phyloP scores from a whole-genome alignment of 495 filamentous ascomycete species.

The Xylaria nigripes region DNA sequence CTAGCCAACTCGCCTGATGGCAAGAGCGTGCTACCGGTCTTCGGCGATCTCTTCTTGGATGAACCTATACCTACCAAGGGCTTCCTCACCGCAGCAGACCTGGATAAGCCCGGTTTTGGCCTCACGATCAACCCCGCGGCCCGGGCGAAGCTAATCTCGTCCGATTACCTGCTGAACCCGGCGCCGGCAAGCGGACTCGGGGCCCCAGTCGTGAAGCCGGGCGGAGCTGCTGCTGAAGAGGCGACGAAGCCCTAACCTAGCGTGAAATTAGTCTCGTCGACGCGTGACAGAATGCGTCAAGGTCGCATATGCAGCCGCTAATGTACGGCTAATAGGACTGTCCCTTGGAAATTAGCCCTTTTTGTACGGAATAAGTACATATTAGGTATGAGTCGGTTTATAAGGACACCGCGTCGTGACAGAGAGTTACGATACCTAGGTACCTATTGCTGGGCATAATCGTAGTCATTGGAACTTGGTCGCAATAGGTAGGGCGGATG shows the following conservation, averaged over 20 bases:
- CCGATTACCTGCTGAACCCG: conserved; percentile 59
- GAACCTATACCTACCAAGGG: conserved; percentile 82
- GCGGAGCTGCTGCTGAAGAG: not conserved
- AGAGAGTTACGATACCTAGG: too few relatives aligned
- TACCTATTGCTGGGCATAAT: too few relatives aligned
- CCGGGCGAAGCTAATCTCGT: conserved; percentile 60
- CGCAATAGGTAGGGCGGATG: too few relatives aligned
- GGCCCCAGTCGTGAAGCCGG: conserved; percentile 10
- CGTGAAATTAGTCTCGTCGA: too few relatives aligned
- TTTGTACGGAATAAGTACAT: too few relatives aligned
- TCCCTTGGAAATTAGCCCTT: too few relatives aligned
- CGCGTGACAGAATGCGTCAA: too few relatives aligned
- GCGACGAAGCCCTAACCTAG: not conserved
- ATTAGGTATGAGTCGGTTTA: too few relatives aligned
- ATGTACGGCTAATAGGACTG: too few relatives aligned
- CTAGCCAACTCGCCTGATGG: conserved; percentile 86
- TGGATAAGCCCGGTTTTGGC: conserved; percentile 89
- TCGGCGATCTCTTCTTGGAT: conserved; percentile 83
- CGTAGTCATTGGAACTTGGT: too few relatives aligned
- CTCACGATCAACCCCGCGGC: conserved; percentile 75
- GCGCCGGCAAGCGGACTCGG: conserved; percentile 55
- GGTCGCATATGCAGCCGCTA: too few relatives aligned
- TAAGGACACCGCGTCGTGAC: too few relatives aligned
- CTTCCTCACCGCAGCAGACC: conserved; percentile 63
- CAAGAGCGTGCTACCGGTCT: conserved; percentile 79